Conservation (phyloP, 495 filamentous ascomycete genomes). For the Tuber melanosporum region DNA sequence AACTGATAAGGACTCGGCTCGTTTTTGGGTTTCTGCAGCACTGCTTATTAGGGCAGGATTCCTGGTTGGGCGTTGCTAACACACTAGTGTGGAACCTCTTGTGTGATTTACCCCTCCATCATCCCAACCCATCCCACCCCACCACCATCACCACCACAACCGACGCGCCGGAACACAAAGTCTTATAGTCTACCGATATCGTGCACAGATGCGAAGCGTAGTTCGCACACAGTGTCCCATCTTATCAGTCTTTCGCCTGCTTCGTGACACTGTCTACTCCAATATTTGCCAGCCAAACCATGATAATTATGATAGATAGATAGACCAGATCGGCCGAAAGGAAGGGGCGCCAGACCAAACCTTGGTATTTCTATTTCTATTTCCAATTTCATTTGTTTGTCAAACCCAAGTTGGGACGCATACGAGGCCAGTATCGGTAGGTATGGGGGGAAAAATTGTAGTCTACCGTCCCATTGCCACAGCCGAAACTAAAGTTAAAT, state of each 20-base stretch:
- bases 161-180: background rate
- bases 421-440: background rate
- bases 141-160: background rate
- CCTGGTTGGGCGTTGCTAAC: background rate
- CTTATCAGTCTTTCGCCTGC: background rate
- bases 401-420: background rate
- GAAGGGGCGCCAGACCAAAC: background rate
- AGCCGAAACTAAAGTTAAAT: background rate
- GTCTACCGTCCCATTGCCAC: background rate
- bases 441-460: background rate
- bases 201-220: background rate
- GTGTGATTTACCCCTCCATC: slow-evolving; percentile 33
- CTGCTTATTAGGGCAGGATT: slow-evolving; percentile 11
- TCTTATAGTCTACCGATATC: background rate
- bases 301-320: too few species aligned
- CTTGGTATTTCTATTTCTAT: background rate
- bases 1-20: slow-evolving; percentile 27
- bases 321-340: background rate
- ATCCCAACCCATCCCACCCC: slow-evolving; percentile 10
- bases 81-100: background rate
- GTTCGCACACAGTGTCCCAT: background rate
- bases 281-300: background rate
- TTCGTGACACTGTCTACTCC: background rate
- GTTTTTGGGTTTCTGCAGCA: slow-evolving; percentile 17
- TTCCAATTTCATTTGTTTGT: background rate